phyloP scores from a whole-genome alignment of 1,284 basidiomycete genomes.

The Heliocybe sulcata region DNA sequence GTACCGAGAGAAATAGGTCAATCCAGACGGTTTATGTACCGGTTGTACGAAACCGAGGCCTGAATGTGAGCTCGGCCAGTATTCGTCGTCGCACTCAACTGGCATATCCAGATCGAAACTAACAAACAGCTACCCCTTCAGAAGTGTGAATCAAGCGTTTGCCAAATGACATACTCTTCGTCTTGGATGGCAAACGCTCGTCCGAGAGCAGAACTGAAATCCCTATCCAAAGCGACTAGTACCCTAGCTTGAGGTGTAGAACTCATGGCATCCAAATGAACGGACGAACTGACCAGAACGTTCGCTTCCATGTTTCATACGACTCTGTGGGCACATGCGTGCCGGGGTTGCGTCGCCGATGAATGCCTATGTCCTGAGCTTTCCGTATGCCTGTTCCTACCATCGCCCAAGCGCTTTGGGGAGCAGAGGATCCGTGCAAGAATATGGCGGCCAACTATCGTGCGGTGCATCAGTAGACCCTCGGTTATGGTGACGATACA shows the following conservation, averaged over 20 bases:
- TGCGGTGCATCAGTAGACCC: background rate
- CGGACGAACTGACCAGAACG: constrained; percentile 33
- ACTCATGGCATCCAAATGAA: no score
- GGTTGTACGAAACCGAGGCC: constrained; percentile 44
- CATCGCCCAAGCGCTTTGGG: constrained; percentile 35
- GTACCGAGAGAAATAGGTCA: constrained; percentile 50
- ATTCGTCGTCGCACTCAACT: constrained; percentile 66
- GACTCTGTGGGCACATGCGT: constrained; percentile 16
- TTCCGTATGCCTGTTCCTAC: constrained; percentile 35
- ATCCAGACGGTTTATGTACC: constrained; percentile 37
- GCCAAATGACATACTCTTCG: constrained; percentile 42
- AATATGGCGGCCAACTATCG: constrained; percentile 3
- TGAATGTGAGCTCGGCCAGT: constrained; percentile 45
- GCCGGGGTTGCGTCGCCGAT: constrained; percentile 18
- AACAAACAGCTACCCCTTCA: background rate
- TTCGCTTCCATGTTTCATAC: constrained; percentile 43
- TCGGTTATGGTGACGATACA: background rate
- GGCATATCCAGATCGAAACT: constrained; percentile 65
- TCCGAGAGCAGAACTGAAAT: constrained; percentile 49
- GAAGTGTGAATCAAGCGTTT: background rate
- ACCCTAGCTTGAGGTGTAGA: constrained; percentile 23
- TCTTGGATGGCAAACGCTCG: constrained; percentile 61
- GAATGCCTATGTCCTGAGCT: constrained; percentile 28
- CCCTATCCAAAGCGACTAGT: constrained; percentile 40
- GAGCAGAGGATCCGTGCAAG: constrained; percentile 28